Evolutionary conservation across 2,329 filamentous ascomycete species (phyloP).

Genomic region (Clarireedia sp.): DNA sequence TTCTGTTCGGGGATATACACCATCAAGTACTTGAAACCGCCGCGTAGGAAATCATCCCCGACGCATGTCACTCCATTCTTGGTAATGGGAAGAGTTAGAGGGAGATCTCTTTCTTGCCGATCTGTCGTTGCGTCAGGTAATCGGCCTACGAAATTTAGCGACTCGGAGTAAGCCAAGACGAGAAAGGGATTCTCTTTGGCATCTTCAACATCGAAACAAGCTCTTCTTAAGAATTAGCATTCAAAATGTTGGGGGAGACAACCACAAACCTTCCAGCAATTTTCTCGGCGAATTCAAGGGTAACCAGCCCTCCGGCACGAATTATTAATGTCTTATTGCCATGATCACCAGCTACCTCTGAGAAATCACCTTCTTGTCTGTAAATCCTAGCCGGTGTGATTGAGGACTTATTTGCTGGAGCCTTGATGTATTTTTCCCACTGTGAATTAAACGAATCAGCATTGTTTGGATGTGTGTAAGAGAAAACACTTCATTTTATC

Average conservation of each 20-base stretch:
- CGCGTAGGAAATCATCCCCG: slow-evolving; percentile 29
- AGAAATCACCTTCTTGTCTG: slow-evolving; percentile 30
- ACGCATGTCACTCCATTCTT: slow-evolving; percentile 31
- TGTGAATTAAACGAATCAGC: background rate
- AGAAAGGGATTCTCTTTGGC: slow-evolving; percentile 28
- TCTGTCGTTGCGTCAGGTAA: slow-evolving; percentile 32
- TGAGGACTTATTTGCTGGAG: slow-evolving; percentile 30
- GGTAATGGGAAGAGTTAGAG: slow-evolving; percentile 26
- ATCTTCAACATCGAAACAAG: slow-evolving; percentile 30
- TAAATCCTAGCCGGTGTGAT: slow-evolving; percentile 31
- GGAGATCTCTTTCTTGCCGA: slow-evolving; percentile 27
- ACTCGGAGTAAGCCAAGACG: slow-evolving; percentile 33
- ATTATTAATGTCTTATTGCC: slow-evolving; percentile 11
- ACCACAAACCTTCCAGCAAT: slow-evolving; percentile 32
- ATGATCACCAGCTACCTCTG: slow-evolving; percentile 11
- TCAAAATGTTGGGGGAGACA: no score
- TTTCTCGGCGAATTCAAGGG: slow-evolving; percentile 35
- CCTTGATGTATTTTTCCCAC: slow-evolving; percentile 34
- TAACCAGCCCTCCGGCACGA: slow-evolving; percentile 30
- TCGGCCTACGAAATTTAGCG: slow-evolving; percentile 29
- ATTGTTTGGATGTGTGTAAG: background rate
- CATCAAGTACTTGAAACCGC: slow-evolving; percentile 35
- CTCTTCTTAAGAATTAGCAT: slow-evolving; percentile 19
- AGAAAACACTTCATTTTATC: no score
- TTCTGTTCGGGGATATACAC: slow-evolving; percentile 27